Base-by-base conservation (phyloP, 1,139 yeast species). In the Yamadazyma sp. region DNA sequence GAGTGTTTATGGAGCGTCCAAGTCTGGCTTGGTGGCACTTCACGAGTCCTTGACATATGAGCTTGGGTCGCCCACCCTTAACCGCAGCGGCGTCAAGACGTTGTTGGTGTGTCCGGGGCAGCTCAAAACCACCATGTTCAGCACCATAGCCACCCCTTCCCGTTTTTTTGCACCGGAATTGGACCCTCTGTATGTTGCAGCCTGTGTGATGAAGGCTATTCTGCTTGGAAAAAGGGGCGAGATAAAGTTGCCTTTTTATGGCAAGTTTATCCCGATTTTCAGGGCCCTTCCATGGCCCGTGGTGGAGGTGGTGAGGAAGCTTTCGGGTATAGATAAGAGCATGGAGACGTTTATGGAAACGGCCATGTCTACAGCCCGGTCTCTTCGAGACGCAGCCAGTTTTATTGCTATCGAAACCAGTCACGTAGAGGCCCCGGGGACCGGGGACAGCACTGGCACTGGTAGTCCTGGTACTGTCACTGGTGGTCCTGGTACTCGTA, bases 81-180 rank as follows among this genome's bases (percentile, higher is more conserved):
- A 61, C 38, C 57, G 62, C 0, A 61, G 63, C 6, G 86, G 87
- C 1, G 75, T 89, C 15, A 82, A 81, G 49, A 84, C 95, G 0
- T 62, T 90, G 39, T 66, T 90, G 29, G 72, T 90, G 0, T 82
- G 94, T 51, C 95, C 96, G 0, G 97, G 98, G 0, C 97, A 90
- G 55, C 58, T 90, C 43, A 73, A 70, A 38, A 87, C 96, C 0
- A 53, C 59, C 5, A 75, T 90, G 86, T 90, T 90, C 56, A 65
- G 63, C 23, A 80, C 82, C 2, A 85, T 90, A 5, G 49, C 59
- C 21, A 83, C 95, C 0, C 96, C 97, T 0, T 80, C 86, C 4
- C 61, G 70, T 2, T 44, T 83, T 3, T 57, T 89, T 13, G 97
- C 97, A 0, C 97, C 97, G 0, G 86, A 85, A 46, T 64, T 89